Base-by-base conservation (phyloP, 805 yeast genomes). In the Metschnikowia gelsemii region DNA sequence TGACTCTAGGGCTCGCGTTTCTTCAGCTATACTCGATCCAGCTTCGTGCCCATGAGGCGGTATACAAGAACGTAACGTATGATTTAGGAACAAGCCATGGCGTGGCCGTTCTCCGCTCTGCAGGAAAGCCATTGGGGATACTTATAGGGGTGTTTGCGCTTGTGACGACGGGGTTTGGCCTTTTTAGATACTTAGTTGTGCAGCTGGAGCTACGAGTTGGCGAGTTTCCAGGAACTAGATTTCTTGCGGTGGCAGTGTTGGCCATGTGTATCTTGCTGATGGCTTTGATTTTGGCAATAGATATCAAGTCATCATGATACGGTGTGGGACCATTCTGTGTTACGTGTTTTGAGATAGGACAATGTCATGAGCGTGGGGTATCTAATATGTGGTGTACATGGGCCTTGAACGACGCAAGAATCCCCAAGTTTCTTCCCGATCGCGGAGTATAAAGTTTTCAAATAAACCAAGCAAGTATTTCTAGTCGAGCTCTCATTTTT, bases 1-100 rank as follows among this genome's bases (percentile, higher is more conserved):
- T 80, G 3, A 73, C 83, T 0, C 66, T 78, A 24, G 85, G 85
- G 0, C 75, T 79, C 12, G 84, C 78, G n/a, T 67, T 78, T 3
- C 68, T 83, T 0, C 86, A 80, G 54, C 61, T 80, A 47, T 71
- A 79, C 53, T 66, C 76, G 44, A 52, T 80, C 35, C 68, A 45
- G 38, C 20, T 23, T n/a, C 49, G 53, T 12, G 51, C 53, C 23
- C 39, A 38, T 5, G 40, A 36, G 29, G 51, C 36, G 4, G 37
- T 49, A 1, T 35, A 34, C 14, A 19, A 23, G 6, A 34, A 27
- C 2, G 24, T 24, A n/a, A 16, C 32, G 30, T 20, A 38, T 7
- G 13, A 20, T 12, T 6, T 43, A 11, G 26, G 12, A n/a, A 21
- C 19, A 6, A 33, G 30, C 7, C 26, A 23, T 19, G 40, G 35